Conservation (phyloP, 352 stramenopile species). For the Elongisporangium prolatum region DNA sequence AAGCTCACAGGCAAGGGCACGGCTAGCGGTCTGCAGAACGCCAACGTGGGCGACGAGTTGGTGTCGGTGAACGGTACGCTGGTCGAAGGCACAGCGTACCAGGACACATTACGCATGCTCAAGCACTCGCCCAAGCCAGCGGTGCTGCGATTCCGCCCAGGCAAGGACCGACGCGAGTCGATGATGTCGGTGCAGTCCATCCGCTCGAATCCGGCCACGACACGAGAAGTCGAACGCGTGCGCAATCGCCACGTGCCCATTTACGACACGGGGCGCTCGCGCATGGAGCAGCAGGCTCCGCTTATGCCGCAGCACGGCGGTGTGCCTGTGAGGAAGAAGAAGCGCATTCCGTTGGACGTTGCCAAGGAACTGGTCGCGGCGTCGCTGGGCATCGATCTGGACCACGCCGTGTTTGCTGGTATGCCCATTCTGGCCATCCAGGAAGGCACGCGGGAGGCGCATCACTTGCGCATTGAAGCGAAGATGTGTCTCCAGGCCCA, state of each 20-base stretch:
- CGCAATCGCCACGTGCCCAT: conserved; percentile 49
- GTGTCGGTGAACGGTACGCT: conserved; percentile 81
- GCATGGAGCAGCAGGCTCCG: conserved; percentile 11
- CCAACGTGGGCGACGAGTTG: conserved; percentile 75
- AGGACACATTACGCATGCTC: conserved; percentile 81
- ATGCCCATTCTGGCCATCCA: conserved; percentile 69
- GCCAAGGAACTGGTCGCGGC: conserved; percentile 75
- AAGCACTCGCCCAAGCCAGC: conserved; percentile 84
- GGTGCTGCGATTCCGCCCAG: conserved; percentile 73
- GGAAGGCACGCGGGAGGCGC: conserved; percentile 72
- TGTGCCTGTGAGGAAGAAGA: conserved; percentile 37
- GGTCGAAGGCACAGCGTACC: conserved; percentile 78
- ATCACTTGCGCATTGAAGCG: conserved; percentile 74
- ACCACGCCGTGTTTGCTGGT: conserved; percentile 64
- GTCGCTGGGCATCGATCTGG: conserved; percentile 66
- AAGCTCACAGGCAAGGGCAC: conserved; percentile 82
- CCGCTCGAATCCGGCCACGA: conserved; percentile 47
- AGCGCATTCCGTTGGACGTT: conserved; percentile 76
- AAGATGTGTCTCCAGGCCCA: conserved; percentile 75
- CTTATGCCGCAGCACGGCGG: conserved; percentile 8
- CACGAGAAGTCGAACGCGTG: conserved; percentile 31
- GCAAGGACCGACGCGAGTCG: conserved; percentile 47
- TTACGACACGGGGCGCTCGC: conserved; percentile 29
- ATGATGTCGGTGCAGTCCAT: conserved; percentile 57
- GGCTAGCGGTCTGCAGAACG: conserved; percentile 78